Percentiles rank a stretch among this genome's conserved stretches.
Conservation (phyloP, 306 rosid genomes). For the Quercus cerris region DNA sequence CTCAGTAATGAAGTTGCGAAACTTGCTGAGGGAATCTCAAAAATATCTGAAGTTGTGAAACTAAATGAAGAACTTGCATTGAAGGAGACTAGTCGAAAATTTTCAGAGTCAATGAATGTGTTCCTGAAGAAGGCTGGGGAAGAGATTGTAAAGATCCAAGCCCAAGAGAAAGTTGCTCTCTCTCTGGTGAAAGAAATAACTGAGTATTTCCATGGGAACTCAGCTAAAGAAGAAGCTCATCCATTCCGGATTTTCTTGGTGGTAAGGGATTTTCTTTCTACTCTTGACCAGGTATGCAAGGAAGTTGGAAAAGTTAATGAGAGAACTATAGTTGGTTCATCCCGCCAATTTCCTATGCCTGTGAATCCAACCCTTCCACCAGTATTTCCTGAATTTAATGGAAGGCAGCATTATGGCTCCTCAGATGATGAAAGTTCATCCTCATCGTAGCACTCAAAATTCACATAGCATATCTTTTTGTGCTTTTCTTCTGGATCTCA, state of each 20-base stretch:
- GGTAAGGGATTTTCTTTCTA: slow-evolving; percentile 75
- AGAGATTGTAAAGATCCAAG: slow-evolving; percentile 60
- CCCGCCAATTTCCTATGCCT: slow-evolving; percentile 41
- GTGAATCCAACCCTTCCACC: slow-evolving; percentile 29
- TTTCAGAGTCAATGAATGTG: slow-evolving; percentile 57
- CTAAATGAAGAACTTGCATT: slow-evolving; percentile 48
- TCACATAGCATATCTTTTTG: background rate
- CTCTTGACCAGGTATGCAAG: slow-evolving; percentile 80
- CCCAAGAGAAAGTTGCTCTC: slow-evolving; percentile 50
- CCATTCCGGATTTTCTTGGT: slow-evolving; percentile 72
- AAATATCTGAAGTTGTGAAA: slow-evolving; percentile 52
- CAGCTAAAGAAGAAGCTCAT: slow-evolving; percentile 85
- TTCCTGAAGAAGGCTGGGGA: slow-evolving; percentile 64
- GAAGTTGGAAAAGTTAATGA: slow-evolving; percentile 77
- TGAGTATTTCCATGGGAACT: slow-evolving; percentile 83
- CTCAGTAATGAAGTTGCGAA: slow-evolving; percentile 66
- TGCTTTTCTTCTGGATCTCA: background rate
- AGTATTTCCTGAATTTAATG: slow-evolving; percentile 47
- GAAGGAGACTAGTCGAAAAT: slow-evolving; percentile 49
- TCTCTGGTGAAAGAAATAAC: slow-evolving; percentile 73
- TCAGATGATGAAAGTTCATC: slow-evolving; percentile 45
- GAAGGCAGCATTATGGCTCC: slow-evolving; percentile 42
- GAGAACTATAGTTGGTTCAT: slow-evolving; percentile 63
- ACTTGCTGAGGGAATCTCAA: slow-evolving; percentile 59
- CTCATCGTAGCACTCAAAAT: slow-evolving; percentile 22